Evolutionary conservation across 495 filamentous ascomycete genomes (phyloP).

Genomic region (Terfezia claveryi): DNA sequence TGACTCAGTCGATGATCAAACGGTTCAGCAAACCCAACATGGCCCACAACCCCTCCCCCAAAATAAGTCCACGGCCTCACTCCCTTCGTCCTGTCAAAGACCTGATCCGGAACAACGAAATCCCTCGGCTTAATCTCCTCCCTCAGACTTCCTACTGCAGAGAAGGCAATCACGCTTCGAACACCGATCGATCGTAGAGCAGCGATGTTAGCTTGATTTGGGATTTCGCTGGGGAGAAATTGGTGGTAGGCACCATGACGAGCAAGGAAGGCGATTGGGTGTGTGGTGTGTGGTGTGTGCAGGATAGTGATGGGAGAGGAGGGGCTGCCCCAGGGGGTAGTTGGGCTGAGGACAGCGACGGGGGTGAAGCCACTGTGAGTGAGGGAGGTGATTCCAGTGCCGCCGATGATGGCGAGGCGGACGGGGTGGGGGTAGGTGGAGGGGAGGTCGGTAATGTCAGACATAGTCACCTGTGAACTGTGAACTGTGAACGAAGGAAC

Average conservation of each 20-base stretch:
- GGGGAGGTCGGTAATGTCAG: not conserved
- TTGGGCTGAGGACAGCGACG: conserved; percentile 45
- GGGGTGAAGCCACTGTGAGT: conserved; percentile 50
- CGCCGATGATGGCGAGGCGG: conserved; percentile 87
- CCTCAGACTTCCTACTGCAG: conserved; percentile 72
- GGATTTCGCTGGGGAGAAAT: conserved; percentile 78
- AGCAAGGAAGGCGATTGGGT: conserved; percentile 74
- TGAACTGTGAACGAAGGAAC: not conserved
- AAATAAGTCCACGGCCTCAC: conserved; percentile 87
- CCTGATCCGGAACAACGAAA: conserved; percentile 86
- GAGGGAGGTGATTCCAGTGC: conserved; percentile 62
- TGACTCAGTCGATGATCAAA: conserved; percentile 61
- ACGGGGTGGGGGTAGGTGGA: conserved; percentile 28
- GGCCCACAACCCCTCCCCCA: conserved; percentile 76
- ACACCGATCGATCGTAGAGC: conserved; percentile 79
- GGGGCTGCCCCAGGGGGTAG: conserved; percentile 79
- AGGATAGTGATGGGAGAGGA: conserved; percentile 83
- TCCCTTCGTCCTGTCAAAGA: conserved; percentile 96
- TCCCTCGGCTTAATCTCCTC: conserved; percentile 85
- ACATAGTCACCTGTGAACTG: not conserved
- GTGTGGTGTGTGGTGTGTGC: conserved; percentile 47
- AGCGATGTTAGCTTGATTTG: conserved; percentile 80
- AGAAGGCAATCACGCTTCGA: conserved; percentile 75
- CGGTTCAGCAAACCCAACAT: conserved; percentile 87
- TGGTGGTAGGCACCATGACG: conserved; percentile 79